phyloP scores from a whole-genome alignment of 192 early-diverging fungal species.

The Coemansia sp. region DNA sequence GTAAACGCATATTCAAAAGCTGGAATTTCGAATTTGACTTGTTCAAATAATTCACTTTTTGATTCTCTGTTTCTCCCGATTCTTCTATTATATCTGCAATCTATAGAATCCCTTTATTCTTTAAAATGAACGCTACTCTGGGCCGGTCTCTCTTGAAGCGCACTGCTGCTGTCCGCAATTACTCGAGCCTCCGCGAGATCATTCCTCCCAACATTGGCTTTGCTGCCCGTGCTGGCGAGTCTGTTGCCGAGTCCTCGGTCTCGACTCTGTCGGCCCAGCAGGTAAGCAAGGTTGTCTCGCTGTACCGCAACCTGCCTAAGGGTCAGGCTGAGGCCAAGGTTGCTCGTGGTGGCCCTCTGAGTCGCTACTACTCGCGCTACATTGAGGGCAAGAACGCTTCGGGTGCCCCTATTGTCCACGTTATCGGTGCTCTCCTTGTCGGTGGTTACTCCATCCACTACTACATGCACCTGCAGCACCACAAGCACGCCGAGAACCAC shows the following conservation, averaged over 20 bases:
- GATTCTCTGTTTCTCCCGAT: no score
- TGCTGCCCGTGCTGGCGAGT: conserved; percentile 55
- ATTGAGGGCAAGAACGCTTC: conserved; percentile 69
- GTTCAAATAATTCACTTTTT: no score
- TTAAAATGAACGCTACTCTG: conserved; percentile 40
- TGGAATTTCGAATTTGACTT: no score
- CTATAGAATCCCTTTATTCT: no score
- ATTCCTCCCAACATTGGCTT: conserved; percentile 73
- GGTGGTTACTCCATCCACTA: conserved; percentile 73
- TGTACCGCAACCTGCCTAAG: conserved; percentile 77
- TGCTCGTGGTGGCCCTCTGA: conserved; percentile 55
- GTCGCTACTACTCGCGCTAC: conserved; percentile 69
- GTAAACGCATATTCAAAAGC: no score
- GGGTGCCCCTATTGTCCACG: conserved; percentile 63
- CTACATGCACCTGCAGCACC: conserved; percentile 76
- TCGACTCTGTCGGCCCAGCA: conserved; percentile 55
- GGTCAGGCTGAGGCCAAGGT: conserved; percentile 55
- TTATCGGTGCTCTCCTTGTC: conserved; percentile 59
- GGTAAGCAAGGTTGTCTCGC: conserved; percentile 63
- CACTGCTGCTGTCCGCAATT: conserved; percentile 37
- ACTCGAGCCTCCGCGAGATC: conserved; percentile 55
- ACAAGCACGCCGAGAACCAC: conserved; percentile 82
- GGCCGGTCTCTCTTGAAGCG: conserved; percentile 39
- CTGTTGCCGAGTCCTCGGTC: conserved; percentile 40
- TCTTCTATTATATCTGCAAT: no score